Conservation (phyloP, 2,329 filamentous ascomycete species). For the Neoscytalidium dimidiatum region DNA sequence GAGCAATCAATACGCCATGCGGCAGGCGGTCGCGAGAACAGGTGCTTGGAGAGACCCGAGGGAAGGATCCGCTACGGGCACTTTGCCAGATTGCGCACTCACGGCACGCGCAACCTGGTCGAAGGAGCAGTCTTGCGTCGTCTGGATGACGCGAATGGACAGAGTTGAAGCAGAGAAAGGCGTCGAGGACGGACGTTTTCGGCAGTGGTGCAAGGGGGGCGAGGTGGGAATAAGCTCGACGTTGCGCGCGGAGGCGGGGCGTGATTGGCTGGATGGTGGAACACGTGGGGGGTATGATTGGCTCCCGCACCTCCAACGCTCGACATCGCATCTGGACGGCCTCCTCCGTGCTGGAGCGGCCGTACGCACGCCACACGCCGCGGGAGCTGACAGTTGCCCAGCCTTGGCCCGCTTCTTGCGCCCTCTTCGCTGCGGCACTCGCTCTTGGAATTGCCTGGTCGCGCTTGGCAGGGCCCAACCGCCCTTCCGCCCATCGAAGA, state of each 20-base stretch:
- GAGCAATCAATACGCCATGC: not conserved
- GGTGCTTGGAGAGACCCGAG: not conserved
- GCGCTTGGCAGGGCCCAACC: not conserved
- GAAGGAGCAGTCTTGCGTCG: not conserved
- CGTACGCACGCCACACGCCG: not conserved
- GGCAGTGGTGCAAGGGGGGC: not conserved
- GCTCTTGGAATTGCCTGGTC: slow-evolving; percentile 1
- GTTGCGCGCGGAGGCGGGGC: not conserved
- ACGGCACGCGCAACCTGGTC: not conserved
- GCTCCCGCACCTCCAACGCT: not conserved
- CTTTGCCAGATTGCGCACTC: not conserved
- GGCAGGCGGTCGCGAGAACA: not conserved
- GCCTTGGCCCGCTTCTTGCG: slow-evolving; percentile 5
- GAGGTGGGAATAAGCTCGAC: slow-evolving; percentile 10
- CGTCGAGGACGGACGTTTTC: not conserved
- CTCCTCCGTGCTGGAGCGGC: slow-evolving; percentile 1
- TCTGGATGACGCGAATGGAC: not conserved
- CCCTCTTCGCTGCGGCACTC: not conserved
- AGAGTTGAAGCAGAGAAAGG: not conserved
- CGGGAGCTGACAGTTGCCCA: not conserved
- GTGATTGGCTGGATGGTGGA: not conserved
- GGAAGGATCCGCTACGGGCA: not conserved
- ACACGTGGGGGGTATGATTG: slow-evolving; percentile 3
- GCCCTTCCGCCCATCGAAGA: not conserved
- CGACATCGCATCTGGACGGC: not conserved